These are phyloP conservation scores for Aspergillus versicolor DNA, from an alignment of 2,329 filamentous ascomycete species.

Conservation along the genomic window DNA sequence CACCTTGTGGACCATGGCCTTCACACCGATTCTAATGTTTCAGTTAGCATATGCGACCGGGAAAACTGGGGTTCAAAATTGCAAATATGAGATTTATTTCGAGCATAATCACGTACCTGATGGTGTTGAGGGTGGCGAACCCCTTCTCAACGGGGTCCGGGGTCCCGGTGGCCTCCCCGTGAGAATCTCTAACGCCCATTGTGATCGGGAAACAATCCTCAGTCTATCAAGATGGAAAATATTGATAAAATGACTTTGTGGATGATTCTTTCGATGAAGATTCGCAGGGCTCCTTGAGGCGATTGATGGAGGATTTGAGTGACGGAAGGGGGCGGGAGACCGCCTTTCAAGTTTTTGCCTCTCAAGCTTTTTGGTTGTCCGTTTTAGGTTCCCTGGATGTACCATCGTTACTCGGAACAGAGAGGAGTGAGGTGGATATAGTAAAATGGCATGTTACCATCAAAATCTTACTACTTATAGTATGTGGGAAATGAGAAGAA, in stretches of 20 bases:
- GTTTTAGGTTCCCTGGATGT: constrained; percentile 15
- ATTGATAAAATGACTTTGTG: constrained; percentile 12
- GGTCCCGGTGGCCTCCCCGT: constrained; percentile 53
- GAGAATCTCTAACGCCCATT: constrained; percentile 59
- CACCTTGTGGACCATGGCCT: constrained; percentile 69
- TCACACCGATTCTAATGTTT: constrained; percentile 61
- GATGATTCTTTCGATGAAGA: constrained; percentile 15
- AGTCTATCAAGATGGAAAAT: neutral
- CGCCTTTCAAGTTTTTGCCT: constrained; percentile 18
- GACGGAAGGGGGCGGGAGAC: constrained; percentile 18
- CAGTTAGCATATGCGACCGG: constrained; percentile 37
- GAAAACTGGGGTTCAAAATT: constrained; percentile 21
- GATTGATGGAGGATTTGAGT: constrained; percentile 17
- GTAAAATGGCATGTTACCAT: neutral
- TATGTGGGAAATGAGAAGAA: neutral
- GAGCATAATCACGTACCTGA: constrained; percentile 60
- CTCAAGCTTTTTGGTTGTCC: constrained; percentile 12
- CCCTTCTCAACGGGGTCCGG: constrained; percentile 69
- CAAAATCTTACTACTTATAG: neutral
- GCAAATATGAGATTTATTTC: constrained; percentile 6
- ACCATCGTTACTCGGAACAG: neutral
- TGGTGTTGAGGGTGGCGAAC: constrained; percentile 78
- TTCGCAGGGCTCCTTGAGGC: constrained; percentile 1
- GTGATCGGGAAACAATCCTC: constrained; percentile 15
- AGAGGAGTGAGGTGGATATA: too few relatives aligned